Base-by-base conservation (phyloP, 805 yeast species). In the Candida montana region DNA sequence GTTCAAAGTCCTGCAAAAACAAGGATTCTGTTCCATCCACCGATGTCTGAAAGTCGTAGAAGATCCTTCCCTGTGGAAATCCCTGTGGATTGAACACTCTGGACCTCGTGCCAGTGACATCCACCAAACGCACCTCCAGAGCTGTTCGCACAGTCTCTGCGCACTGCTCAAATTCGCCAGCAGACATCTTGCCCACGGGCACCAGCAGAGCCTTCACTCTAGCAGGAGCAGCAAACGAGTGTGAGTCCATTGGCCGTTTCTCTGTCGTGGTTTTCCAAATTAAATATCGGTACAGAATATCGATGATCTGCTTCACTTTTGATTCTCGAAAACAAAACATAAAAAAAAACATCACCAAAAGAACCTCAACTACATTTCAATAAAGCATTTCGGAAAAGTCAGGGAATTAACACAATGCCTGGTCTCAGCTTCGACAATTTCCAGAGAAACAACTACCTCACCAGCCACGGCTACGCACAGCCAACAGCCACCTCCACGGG, bases 401-500 rank as follows among this genome's bases (percentile, higher is more conserved):
- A 6, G 7, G 12, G 28, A 21, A 12, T 18, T 20, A n/a, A 11
- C 31, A 37, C 37, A 46, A 89, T 90, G 96, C 77, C 88, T 4
- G 99, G 99, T 28, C 76, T 91, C 44, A 81, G 88, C 54, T 91
- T 93, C 63, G 98, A 91, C 55, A 90, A 93, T 65, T 86, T 75
- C 63, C 95, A 88, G 63, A 83, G 99, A 72, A 93, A 93, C 65
- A 77, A 75, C 45, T 80, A 68, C 52, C 72, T 93, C 41, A 72
- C 83, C 15, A 69, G 82, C 18, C 73, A 79, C 50, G 96, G 97
- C 11, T 77, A 74, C 55, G 77, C 81, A 4, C 69, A 78, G 28
- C 97, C 98, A 40, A 82, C 73, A 49, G 95, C 96, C 29, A 93
- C 99, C 1, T 88, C 97, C 18, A 93, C 99, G 2, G 99, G 99